phyloP scores from a whole-genome alignment of 768 basidiomycete genomes.

The Candolleomyces efflorescens region DNA sequence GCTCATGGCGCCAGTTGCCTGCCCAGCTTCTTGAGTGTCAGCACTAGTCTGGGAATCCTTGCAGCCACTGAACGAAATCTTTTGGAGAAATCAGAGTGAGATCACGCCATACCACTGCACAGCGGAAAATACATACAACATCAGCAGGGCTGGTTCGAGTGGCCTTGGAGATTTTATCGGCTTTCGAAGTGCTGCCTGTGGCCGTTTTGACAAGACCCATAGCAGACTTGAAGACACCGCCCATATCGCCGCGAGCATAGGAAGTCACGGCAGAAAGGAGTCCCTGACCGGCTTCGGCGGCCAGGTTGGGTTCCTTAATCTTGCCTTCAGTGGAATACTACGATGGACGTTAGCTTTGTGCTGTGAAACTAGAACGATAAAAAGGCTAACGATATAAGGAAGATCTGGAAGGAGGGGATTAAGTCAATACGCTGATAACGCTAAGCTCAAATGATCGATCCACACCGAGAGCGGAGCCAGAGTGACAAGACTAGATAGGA shows the following conservation, averaged over 20 bases:
- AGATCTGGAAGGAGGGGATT: conserved; percentile 41
- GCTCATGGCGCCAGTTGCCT: conserved; percentile 78
- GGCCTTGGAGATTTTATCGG: conserved; percentile 52
- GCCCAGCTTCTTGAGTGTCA: conserved; percentile 62
- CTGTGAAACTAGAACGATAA: neutral
- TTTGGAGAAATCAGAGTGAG: neutral
- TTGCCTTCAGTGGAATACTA: conserved; percentile 95
- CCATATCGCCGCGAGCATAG: conserved; percentile 76
- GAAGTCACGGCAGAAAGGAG: conserved; percentile 73
- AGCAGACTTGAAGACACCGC: conserved; percentile 71
- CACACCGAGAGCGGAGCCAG: conserved; percentile 81
- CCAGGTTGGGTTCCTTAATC: conserved; percentile 89
- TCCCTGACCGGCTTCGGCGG: conserved; percentile 83
- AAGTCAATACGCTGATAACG: neutral
- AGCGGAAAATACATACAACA: conserved; percentile 49
- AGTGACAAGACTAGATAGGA: conserved; percentile 71
- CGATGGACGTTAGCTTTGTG: neutral
- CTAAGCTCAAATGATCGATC: neutral
- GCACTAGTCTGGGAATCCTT: conserved; percentile 83
- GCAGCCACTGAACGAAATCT: conserved; percentile 88
- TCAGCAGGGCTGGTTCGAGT: conserved; percentile 82
- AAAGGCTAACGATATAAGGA: conserved; percentile 53
- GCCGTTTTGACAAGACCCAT: conserved; percentile 73
- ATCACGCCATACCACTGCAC: neutral
- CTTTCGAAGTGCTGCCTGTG: conserved; percentile 60